Evolutionary conservation across 306 rosid species (phyloP).

Genomic region (Myrica gale): DNA sequence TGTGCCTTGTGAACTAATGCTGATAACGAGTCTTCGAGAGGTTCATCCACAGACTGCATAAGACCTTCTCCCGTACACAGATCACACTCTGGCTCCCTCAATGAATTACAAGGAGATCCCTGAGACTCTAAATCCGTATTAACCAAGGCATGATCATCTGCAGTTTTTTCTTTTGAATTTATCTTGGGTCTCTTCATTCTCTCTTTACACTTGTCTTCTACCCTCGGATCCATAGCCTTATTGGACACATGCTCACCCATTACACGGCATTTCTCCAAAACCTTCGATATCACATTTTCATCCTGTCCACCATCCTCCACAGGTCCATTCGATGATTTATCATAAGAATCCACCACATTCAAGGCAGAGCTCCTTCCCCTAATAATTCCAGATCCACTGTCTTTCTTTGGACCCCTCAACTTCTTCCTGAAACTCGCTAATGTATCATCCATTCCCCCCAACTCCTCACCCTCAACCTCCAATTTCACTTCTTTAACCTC

Average conservation of each 20-base stretch:
- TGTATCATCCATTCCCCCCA: conserved; percentile 83
- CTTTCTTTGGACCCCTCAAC: conserved; percentile 85
- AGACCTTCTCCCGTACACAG: conserved; percentile 31
- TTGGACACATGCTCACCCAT: conserved; percentile 29
- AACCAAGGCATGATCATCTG: conserved; percentile 5
- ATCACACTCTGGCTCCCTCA: conserved; percentile 26
- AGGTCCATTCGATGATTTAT: conserved; percentile 29
- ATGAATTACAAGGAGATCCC: conserved; percentile 27
- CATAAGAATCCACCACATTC: conserved; percentile 37
- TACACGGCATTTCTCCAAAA: conserved; percentile 19
- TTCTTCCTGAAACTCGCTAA: conserved; percentile 90
- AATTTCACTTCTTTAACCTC: conserved; percentile 32
- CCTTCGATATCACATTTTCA: conserved; percentile 19
- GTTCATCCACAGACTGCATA: conserved; percentile 37
- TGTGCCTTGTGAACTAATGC: conserved; percentile 49
- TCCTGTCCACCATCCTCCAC: conserved; percentile 31
- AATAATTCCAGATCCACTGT: conserved; percentile 47
- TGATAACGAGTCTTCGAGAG: conserved; percentile 55
- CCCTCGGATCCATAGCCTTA: conserved; percentile 25
- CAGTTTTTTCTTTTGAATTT: conserved; percentile 7
- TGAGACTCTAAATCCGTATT: conserved; percentile 24
- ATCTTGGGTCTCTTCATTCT: conserved; percentile 33
- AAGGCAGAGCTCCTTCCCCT: conserved; percentile 41
- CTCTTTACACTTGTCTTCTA: conserved; percentile 28
- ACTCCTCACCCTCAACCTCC: conserved; percentile 42